A percentile compares a stretch with the other conserved stretches of the same genome.
These are phyloP conservation scores for Acmispon strigosus DNA, from an alignment of 306 rosid genomes.

Conservation along the genomic window DNA sequence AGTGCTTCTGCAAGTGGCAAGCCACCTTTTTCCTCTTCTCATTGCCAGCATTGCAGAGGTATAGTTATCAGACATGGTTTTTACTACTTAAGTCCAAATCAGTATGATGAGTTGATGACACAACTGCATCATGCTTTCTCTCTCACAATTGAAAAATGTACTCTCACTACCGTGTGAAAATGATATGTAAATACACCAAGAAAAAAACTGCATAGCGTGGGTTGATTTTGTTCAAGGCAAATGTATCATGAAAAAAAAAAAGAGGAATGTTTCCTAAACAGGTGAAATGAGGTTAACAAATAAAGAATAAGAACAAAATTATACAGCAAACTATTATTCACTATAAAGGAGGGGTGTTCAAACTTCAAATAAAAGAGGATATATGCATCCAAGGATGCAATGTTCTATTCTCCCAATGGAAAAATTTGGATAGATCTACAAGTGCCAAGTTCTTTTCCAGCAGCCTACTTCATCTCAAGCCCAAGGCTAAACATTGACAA, in stretches of 20 bases:
- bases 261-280: neutral
- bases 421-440: conserved; percentile 7
- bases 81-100: too few relatives aligned
- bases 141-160: too few relatives aligned
- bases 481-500: conserved; percentile 10
- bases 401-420: conserved; percentile 13
- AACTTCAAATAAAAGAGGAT: neutral
- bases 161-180: too few relatives aligned
- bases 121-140: too few relatives aligned
- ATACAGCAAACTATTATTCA: neutral
- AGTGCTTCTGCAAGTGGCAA: too few relatives aligned
- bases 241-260: neutral
- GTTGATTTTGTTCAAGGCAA: neutral
- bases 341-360: neutral
- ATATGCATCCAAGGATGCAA: conserved; percentile 1
- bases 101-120: too few relatives aligned
- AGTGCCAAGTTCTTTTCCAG: conserved; percentile 4
- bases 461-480: conserved; percentile 1
- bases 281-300: neutral
- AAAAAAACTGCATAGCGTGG: neutral
- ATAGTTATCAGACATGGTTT: too few relatives aligned
- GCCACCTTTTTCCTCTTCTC: too few relatives aligned
- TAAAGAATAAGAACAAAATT: neutral
- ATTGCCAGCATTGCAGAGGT: too few relatives aligned
- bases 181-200: too few relatives aligned